phyloP scores from a whole-genome alignment of 495 filamentous ascomycete species.

The Tuber umbilicatum region DNA sequence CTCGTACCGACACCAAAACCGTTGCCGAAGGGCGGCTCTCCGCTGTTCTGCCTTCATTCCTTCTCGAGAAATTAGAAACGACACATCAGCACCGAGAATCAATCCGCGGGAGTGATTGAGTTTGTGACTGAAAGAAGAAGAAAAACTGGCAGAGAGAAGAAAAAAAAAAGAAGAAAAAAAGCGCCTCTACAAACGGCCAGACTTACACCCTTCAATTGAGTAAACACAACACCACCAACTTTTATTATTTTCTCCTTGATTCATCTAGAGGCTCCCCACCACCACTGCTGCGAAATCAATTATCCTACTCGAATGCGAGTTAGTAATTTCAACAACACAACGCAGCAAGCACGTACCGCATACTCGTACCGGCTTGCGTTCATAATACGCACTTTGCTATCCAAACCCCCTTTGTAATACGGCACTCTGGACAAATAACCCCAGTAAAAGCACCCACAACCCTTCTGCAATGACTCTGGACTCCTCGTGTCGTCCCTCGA shows the following conservation, averaged over 20 bases:
- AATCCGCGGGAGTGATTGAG: not conserved
- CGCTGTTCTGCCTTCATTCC: not conserved
- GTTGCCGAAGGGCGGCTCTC: not conserved
- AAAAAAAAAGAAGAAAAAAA: not conserved
- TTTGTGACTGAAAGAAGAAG: not conserved
- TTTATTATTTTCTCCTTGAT: not conserved
- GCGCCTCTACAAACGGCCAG: not conserved
- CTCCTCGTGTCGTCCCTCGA: not conserved
- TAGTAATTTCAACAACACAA: not conserved
- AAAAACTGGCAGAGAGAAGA: not conserved
- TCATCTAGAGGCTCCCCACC: not conserved
- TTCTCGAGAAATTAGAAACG: not conserved
- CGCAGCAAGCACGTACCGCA: not conserved
- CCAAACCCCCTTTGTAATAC: not conserved
- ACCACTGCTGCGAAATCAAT: not conserved
- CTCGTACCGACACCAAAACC: not conserved
- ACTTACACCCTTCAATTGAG: conserved; percentile 4
- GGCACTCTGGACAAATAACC: not conserved
- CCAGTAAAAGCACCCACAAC: not conserved
- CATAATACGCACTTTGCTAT: not conserved
- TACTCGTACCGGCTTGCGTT: not conserved
- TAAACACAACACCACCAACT: conserved; percentile 1
- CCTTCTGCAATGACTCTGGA: not conserved
- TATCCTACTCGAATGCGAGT: not conserved
- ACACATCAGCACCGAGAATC: not conserved